Evolutionary conservation across 257 asterid species (phyloP).

Genomic region (Buddleja alternifolia): DNA sequence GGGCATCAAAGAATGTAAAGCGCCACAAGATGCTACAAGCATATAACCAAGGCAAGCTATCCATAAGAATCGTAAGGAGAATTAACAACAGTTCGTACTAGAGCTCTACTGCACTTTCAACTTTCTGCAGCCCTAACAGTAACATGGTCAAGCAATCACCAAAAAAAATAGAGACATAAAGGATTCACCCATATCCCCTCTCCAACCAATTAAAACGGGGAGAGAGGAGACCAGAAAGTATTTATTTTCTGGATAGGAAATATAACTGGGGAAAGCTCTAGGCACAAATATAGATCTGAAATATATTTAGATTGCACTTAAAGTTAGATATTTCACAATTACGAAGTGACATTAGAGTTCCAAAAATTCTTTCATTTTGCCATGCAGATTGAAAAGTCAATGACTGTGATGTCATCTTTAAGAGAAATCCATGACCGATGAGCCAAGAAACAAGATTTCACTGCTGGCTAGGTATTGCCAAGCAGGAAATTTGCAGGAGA

Average conservation of each 20-base stretch:
- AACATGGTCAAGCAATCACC: slow-evolving; percentile 21
- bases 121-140: slow-evolving; percentile 19
- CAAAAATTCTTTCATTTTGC: background rate
- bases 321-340: background rate
- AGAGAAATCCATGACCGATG: background rate
- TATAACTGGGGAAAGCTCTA: slow-evolving; percentile 2
- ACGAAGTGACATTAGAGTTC: slow-evolving; percentile 3
- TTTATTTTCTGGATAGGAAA: background rate
- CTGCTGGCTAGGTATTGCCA: slow-evolving; percentile 8
- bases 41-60: background rate
- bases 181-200: slow-evolving; percentile 7
- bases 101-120: slow-evolving; percentile 9
- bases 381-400: slow-evolving; percentile 5
- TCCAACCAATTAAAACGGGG: background rate
- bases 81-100: slow-evolving; percentile 4
- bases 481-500: background rate
- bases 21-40: no score
- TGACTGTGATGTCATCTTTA: background rate
- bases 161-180: slow-evolving; percentile 10
- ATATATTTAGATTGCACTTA: background rate
- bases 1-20: slow-evolving; percentile 6
- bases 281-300: slow-evolving; percentile 1
- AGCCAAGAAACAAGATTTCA: slow-evolving; percentile 6
- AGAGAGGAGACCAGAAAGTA: background rate
- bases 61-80: background rate